Evolutionary conservation across 2,329 filamentous ascomycete species (phyloP).

Genomic region (Penicillium griseofulvum): DNA sequence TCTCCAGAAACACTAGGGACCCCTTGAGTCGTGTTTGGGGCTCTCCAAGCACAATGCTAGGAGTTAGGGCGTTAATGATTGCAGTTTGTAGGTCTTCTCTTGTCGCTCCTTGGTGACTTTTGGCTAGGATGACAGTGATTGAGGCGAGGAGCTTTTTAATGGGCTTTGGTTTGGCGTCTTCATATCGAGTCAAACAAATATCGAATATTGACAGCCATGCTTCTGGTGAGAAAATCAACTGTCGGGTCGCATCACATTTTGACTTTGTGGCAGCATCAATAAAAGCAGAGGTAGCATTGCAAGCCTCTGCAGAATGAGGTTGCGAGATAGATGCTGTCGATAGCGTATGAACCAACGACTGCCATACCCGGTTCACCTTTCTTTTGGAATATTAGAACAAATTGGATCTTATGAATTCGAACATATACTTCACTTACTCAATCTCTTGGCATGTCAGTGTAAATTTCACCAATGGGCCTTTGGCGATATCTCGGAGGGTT

Average conservation of each 20-base stretch:
- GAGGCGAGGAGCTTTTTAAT: conserved; percentile 46
- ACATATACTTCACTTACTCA: conserved; percentile 28
- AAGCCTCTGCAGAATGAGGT: conserved; percentile 42
- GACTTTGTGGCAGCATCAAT: conserved; percentile 40
- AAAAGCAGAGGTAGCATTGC: conserved; percentile 47
- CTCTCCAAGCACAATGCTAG: conserved; percentile 40
- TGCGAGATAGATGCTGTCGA: conserved; percentile 37
- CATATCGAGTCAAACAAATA: conserved; percentile 41
- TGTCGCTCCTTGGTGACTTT: conserved; percentile 24
- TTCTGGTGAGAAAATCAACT: conserved; percentile 33
- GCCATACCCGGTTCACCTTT: conserved; percentile 38
- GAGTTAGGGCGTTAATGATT: conserved; percentile 30
- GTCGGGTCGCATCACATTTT: conserved; percentile 28
- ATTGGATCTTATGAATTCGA: neutral
- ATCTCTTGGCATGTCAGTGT: conserved; percentile 29
- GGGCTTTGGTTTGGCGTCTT: conserved; percentile 45
- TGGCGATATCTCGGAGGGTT: conserved; percentile 34
- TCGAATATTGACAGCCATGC: conserved; percentile 44
- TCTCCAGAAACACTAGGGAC: conserved; percentile 37
- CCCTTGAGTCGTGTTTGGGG: conserved; percentile 40
- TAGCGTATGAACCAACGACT: conserved; percentile 43
- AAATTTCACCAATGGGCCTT: conserved; percentile 37
- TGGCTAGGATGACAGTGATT: conserved; percentile 36
- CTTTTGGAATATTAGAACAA: conserved; percentile 20
- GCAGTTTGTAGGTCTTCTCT: conserved; percentile 20